phyloP scores from a whole-genome alignment of 192 early-diverging fungal genomes.

The Martensiomyces pterosporus region DNA sequence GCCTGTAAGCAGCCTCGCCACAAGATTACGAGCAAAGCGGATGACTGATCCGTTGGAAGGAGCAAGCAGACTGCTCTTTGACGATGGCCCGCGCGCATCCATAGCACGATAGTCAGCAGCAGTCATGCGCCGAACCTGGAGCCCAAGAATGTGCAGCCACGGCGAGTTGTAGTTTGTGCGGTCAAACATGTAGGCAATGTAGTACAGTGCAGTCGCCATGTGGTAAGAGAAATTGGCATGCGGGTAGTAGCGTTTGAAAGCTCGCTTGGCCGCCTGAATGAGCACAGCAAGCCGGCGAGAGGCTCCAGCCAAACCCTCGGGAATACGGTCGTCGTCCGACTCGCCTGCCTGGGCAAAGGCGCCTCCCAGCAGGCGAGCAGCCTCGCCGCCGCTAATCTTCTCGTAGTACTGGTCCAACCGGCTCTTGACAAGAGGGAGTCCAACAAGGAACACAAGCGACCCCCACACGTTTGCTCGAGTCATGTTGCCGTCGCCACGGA shows the following conservation, averaged over 20 bases:
- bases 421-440: slow-evolving; percentile 70
- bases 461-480: slow-evolving; percentile 52
- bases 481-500: slow-evolving; percentile 37
- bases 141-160: slow-evolving; percentile 76
- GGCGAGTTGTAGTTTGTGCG: slow-evolving; percentile 77
- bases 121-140: slow-evolving; percentile 76
- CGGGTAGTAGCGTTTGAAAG: slow-evolving; percentile 67
- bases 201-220: slow-evolving; percentile 60
- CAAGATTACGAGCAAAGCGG: slow-evolving; percentile 37
- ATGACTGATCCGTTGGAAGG: slow-evolving; percentile 40
- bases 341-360: slow-evolving; percentile 18
- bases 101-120: slow-evolving; percentile 65
- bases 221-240: slow-evolving; percentile 67
- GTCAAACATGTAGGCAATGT: slow-evolving; percentile 80
- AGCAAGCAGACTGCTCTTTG: slow-evolving; percentile 37
- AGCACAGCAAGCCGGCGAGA: slow-evolving; percentile 4
- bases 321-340: not conserved
- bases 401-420: slow-evolving; percentile 75
- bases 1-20: slow-evolving; percentile 48
- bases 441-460: slow-evolving; percentile 66
- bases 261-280: slow-evolving; percentile 14
- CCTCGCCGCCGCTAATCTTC: slow-evolving; percentile 49
- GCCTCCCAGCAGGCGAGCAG: slow-evolving; percentile 62
- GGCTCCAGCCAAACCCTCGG: not conserved
- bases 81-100: slow-evolving; percentile 39